phyloP scores from a whole-genome alignment of 169 alveolate species.

The Cryptosporidium sp. region DNA sequence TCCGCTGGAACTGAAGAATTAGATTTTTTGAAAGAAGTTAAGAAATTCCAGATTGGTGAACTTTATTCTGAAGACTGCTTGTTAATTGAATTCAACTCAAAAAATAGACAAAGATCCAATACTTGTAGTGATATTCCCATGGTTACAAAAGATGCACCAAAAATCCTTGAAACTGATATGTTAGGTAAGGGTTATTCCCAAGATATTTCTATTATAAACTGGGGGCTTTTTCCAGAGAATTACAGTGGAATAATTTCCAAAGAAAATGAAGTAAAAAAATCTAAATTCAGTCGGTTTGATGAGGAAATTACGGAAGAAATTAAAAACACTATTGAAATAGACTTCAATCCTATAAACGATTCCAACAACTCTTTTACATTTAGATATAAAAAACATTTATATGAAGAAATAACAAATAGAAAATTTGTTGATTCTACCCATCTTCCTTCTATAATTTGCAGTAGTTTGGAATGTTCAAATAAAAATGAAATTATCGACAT shows the following conservation, averaged over 20 bases:
- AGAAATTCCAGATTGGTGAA: constrained; percentile 40
- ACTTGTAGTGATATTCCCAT: not conserved
- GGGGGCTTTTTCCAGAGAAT: constrained; percentile 66
- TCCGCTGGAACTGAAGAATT: not conserved
- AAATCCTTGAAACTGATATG: constrained; percentile 6
- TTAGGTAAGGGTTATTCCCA: constrained; percentile 20
- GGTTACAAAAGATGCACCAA: constrained; percentile 5
- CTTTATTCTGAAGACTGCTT: constrained; percentile 45
- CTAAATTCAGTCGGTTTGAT: constrained; percentile 34
- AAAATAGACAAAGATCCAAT: not conserved
- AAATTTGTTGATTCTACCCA: constrained; percentile 12
- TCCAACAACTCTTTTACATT: constrained; percentile 23
- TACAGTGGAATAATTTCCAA: constrained; percentile 27
- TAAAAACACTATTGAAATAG: constrained; percentile 21
- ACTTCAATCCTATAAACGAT: constrained; percentile 31
- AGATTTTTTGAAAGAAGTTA: not conserved
- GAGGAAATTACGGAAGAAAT: constrained; percentile 60
- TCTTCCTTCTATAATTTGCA: constrained; percentile 54
- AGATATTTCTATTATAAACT: constrained; percentile 4
- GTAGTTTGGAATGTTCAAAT: constrained; percentile 12
- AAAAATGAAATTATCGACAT: constrained; percentile 32
- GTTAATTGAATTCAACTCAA: constrained; percentile 17
- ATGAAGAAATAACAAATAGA: constrained; percentile 26
- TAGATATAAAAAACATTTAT: constrained; percentile 36
- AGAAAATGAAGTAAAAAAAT: constrained; percentile 33